Conservation (phyloP, 306 rosid genomes). For the Prunus kanzakura region DNA sequence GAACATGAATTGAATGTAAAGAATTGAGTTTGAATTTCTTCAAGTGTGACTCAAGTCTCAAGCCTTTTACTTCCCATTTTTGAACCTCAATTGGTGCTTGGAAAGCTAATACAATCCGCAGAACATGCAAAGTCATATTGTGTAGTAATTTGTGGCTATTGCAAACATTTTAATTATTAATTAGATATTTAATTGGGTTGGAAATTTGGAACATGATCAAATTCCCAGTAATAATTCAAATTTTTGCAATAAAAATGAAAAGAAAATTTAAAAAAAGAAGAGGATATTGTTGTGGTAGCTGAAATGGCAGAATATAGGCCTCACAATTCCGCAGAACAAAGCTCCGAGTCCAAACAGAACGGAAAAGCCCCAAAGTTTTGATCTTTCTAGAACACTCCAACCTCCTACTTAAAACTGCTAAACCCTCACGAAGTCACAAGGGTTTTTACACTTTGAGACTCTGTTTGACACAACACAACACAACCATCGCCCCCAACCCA, state of each 20-base stretch:
- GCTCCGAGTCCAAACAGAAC: constrained; percentile 32
- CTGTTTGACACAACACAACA: not conserved
- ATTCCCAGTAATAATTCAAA: not conserved
- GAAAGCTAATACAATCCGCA: not conserved
- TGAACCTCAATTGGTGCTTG: too few species aligned
- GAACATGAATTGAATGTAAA: not conserved
- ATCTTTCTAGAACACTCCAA: constrained; percentile 47
- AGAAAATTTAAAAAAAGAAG: not conserved
- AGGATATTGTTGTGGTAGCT: constrained; percentile 25
- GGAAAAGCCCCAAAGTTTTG: not conserved
- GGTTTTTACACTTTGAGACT: constrained; percentile 29
- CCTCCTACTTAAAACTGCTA: constrained; percentile 12
- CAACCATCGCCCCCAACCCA: not conserved
- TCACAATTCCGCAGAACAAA: constrained; percentile 17
- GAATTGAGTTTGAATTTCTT: not conserved
- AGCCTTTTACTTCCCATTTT: not conserved
- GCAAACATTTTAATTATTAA: too few species aligned
- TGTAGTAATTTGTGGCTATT: not conserved
- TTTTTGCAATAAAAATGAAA: not conserved
- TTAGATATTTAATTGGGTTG: not conserved
- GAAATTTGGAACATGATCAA: too few species aligned
- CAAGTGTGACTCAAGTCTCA: not conserved
- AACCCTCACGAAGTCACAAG: constrained; percentile 33
- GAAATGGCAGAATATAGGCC: constrained; percentile 47
- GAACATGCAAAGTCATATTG: not conserved